Base-by-base conservation (phyloP, 2,329 filamentous ascomycete species). In the Aureobasidium sp. region DNA sequence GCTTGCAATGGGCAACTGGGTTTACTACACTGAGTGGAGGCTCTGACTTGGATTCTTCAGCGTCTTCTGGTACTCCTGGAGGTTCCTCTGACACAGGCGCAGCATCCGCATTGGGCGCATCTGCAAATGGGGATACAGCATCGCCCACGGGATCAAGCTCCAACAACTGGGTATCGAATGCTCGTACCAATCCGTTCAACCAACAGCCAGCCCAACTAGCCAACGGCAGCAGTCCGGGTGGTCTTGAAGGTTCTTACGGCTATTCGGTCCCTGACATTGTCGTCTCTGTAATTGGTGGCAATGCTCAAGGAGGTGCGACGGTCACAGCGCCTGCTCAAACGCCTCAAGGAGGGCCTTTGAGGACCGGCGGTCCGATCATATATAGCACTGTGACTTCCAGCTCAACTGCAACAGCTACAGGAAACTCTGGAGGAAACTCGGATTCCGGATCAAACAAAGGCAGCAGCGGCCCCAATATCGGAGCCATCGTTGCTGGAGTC, bases 241-340 rank as follows among this genome's bases (percentile, higher is more conserved):
- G 81, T 37, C 81, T 86, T n/a, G 78, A 81, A 67, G 81, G 81
- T 29, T 79, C 76, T 15, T 82, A 80, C 66, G 85, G 85, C 42
- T 96, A 96, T 70, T 77, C 78, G 2, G 88, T 94, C 1, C 90
- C 89, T 0, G 75, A 81, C 17, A 77, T 79, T 19, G 82, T 94
- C 3, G 79, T 83, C 60, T 76, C 77, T 0, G 81, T 83, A 64
- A 87, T 94, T 57, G 90, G 90, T 27, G 90, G 90, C 12, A 76
- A 80, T 62, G 78, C 77, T 7, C 77, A 75, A 0, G 90, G 90
- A 7, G 83, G 85, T 14, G 90, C 90, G n/a, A 92, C 86, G 0
- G 75, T 83, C 45, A 89, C 83, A 0, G 77, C 79, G 0, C 90
- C 89, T 1, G 76, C 79, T 5, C 81, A 84, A 17, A 81, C 80